Base-by-base conservation (phyloP, 371 early-diverging fungal species). In the Mucor plumbeus region DNA sequence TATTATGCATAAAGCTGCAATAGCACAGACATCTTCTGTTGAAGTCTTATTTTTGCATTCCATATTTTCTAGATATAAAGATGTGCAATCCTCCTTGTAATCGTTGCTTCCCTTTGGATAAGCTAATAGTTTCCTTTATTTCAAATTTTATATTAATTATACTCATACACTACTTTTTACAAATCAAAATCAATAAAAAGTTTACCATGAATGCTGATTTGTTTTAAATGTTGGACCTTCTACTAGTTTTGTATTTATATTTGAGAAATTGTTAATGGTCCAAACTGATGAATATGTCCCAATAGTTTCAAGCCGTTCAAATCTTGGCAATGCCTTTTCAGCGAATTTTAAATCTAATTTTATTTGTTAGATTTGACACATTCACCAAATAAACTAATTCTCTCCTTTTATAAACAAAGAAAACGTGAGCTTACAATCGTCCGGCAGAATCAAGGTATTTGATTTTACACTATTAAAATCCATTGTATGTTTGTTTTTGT, bases 31-130 rank as follows among this genome's bases (percentile, higher is more conserved):
- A 72, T 69, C 73, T 43, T 43, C 21, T 3, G 17, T 43, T 31
- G 39, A 83, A 71, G 94, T 92, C 48, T 86, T 80, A 10, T 94
- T 85, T 43, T 63, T 86, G 85, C 72, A 87, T 56, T 93, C 90
- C 44, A 89, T 82, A 69, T 87, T 88, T 60, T 95, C 94, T 41
- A 96, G 69, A 77, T 93, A 97, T 39, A 92, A 76, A 6, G 95
- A 91, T 15, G 92, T 73, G 0, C 67, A 67, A 21, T 94, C 91
- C 0, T 47, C 44, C 15, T 38, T 38, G 5, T 38, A 11, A 38
- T 72, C 76, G 39, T 86, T 79, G 78, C 96, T 97, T 31, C 97
- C 97, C 40, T 77, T 83, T 57, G 97, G 96, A 77, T 94, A 97
- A 17, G 96, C 73, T 13, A 96, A 78, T n/a, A 96, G 81, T 61